phyloP scores from a whole-genome alignment of 352 stramenopile genomes.

The Phytophthora agathidicida region DNA sequence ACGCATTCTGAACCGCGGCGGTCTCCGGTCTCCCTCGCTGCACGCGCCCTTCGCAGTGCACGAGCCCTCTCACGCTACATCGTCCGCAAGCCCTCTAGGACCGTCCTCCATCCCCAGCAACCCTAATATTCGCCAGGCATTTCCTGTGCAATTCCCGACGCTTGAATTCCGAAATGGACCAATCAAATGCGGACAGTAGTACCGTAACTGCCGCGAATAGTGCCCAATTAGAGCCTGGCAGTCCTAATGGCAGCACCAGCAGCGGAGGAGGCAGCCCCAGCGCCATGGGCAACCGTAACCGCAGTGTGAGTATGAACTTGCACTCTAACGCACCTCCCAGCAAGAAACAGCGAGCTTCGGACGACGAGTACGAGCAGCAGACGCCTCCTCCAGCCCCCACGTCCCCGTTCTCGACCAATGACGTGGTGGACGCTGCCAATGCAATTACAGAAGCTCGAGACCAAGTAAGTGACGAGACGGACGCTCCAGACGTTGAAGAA shows the following conservation, averaged over 20 bases:
- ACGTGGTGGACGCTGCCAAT: conserved; percentile 1
- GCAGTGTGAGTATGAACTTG: conserved; percentile 75
- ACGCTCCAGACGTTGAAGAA: conserved; percentile 29
- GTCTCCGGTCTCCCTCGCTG: conserved; percentile 1
- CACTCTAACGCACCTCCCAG: conserved; percentile 58
- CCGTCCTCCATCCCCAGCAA: not conserved
- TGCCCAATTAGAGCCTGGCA: conserved; percentile 9
- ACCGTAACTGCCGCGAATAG: conserved; percentile 33
- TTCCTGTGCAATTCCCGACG: not conserved
- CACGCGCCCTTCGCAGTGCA: not conserved
- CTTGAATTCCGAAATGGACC: conserved; percentile 23
- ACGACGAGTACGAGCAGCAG: conserved; percentile 71
- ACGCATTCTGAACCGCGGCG: conserved; percentile 2
- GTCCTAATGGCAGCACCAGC: conserved; percentile 15
- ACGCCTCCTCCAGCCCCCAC: conserved; percentile 26
- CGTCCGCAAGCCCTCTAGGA: not conserved
- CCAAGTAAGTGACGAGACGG: conserved; percentile 29
- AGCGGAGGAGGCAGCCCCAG: conserved; percentile 22
- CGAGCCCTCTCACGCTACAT: not conserved
- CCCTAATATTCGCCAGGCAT: not conserved
- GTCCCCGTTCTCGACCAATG: conserved; percentile 10
- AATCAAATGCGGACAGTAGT: conserved; percentile 33
- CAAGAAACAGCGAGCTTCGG: conserved; percentile 83
- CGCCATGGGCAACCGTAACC: conserved; percentile 46
- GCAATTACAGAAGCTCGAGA: conserved; percentile 26